These are phyloP conservation scores for Panaeolus cyanescens DNA, from an alignment of 768 basidiomycete species.

Conservation along the genomic window DNA sequence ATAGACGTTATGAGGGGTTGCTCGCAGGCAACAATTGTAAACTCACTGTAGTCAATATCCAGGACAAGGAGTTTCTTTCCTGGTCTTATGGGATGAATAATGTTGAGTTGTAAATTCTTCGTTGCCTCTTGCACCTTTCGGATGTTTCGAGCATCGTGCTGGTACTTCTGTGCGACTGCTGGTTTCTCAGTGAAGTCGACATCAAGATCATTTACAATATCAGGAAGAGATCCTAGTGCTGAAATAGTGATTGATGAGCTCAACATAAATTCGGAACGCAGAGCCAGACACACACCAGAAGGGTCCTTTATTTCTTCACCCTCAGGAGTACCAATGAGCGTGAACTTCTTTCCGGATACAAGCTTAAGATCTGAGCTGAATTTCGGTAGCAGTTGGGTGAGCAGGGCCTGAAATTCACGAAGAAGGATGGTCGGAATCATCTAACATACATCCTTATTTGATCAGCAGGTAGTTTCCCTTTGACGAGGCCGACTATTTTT, in stretches of 20 bases:
- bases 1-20: neutral
- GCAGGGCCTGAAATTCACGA: slow-evolving; percentile 8
- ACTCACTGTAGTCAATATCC: slow-evolving; percentile 86
- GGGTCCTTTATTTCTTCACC: slow-evolving; percentile 87
- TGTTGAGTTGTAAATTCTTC: slow-evolving; percentile 59
- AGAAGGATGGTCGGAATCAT: slow-evolving; percentile 13
- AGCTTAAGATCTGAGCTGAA: slow-evolving; percentile 62
- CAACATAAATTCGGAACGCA: neutral
- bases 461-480: slow-evolving; percentile 80
- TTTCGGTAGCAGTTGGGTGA: neutral
- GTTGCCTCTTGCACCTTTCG: slow-evolving; percentile 79
- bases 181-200: slow-evolving; percentile 72
- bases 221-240: slow-evolving; percentile 70
- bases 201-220: slow-evolving; percentile 81
- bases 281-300: slow-evolving; percentile 42
- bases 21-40: neutral
- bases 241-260: slow-evolving; percentile 5
- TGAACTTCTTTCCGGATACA: slow-evolving; percentile 69
- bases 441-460: slow-evolving; percentile 61
- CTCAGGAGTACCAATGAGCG: slow-evolving; percentile 83
- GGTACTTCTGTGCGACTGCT: slow-evolving; percentile 57
- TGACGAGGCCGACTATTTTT: slow-evolving; percentile 85
- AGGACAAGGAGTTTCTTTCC: slow-evolving; percentile 85
- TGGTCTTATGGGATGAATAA: slow-evolving; percentile 75
- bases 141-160: slow-evolving; percentile 78